phyloP scores from a whole-genome alignment of 768 basidiomycete species.

The Auriscalpium orientale region DNA sequence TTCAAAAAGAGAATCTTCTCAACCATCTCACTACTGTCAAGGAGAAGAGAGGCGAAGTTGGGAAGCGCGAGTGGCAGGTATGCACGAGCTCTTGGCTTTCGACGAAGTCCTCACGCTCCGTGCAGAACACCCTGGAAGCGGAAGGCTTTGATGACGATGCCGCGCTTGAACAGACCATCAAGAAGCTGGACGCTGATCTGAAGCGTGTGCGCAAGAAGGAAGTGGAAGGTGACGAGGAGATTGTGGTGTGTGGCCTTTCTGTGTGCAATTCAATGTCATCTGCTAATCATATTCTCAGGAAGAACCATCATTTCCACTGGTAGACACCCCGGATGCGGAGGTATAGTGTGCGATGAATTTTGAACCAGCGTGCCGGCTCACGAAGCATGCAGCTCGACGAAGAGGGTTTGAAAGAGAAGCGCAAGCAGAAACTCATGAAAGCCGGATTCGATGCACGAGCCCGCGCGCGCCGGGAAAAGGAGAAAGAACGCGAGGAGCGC shows the following conservation, averaged over 20 bases:
- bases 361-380: background rate
- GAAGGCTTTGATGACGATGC: slow-evolving; percentile 77
- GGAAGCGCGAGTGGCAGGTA: slow-evolving; percentile 73
- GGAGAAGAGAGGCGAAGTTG: slow-evolving; percentile 50
- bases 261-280: background rate
- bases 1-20: slow-evolving; percentile 71
- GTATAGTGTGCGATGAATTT: slow-evolving; percentile 33
- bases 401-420: slow-evolving; percentile 89
- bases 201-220: slow-evolving; percentile 81
- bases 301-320: slow-evolving; percentile 78
- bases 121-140: slow-evolving; percentile 48
- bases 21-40: slow-evolving; percentile 56
- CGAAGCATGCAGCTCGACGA: slow-evolving; percentile 59
- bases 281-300: slow-evolving; percentile 34
- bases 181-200: slow-evolving; percentile 75
- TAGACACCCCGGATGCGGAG: slow-evolving; percentile 88
- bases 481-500: slow-evolving; percentile 67
- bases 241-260: slow-evolving; percentile 21
- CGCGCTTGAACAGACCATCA: slow-evolving; percentile 73
- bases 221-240: slow-evolving; percentile 54
- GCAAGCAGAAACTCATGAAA: slow-evolving; percentile 86
- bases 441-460: slow-evolving; percentile 89
- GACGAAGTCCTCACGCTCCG: background rate
- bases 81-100: slow-evolving; percentile 13
- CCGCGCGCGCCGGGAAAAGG: slow-evolving; percentile 79